phyloP scores from a whole-genome alignment of 257 asterid genomes.

The Lithospermum erythrorhizon region DNA sequence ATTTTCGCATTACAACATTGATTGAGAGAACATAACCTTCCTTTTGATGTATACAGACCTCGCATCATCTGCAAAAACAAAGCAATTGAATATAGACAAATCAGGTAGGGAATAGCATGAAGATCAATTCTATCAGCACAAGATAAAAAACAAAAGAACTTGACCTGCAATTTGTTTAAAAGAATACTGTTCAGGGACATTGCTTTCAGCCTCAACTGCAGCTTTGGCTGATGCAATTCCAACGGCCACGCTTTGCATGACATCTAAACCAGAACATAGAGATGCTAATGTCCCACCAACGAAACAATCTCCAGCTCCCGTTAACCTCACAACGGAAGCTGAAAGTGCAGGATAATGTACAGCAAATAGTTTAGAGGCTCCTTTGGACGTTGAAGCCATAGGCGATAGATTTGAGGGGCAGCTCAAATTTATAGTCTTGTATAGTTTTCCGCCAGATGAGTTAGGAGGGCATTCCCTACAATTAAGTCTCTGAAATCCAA shows the following conservation, averaged over 20 bases:
- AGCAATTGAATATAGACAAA: neutral
- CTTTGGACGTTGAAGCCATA: conserved; percentile 18
- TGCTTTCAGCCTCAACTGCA: conserved; percentile 64
- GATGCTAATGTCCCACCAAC: conserved; percentile 82
- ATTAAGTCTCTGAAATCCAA: conserved; percentile 16
- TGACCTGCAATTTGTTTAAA: conserved; percentile 52
- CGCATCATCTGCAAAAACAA: conserved; percentile 58
- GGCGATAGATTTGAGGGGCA: conserved; percentile 34
- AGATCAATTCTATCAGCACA: no score
- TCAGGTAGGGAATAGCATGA: neutral
- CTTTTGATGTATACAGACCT: conserved; percentile 37
- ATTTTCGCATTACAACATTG: conserved; percentile 36
- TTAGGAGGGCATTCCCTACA: conserved; percentile 14
- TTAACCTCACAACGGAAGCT: conserved; percentile 59
- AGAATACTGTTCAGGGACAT: conserved; percentile 48
- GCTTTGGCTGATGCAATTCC: conserved; percentile 90
- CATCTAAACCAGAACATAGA: conserved; percentile 61
- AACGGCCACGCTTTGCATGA: conserved; percentile 80
- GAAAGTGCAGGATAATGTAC: conserved; percentile 75
- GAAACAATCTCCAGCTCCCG: conserved; percentile 94
- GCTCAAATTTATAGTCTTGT: conserved; percentile 30
- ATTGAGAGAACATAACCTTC: conserved; percentile 36
- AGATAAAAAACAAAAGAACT: neutral
- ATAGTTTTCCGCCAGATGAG: conserved; percentile 31
- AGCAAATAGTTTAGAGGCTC: conserved; percentile 23